Conservation (phyloP, 129 eudicot species). For the Arctium minus region DNA sequence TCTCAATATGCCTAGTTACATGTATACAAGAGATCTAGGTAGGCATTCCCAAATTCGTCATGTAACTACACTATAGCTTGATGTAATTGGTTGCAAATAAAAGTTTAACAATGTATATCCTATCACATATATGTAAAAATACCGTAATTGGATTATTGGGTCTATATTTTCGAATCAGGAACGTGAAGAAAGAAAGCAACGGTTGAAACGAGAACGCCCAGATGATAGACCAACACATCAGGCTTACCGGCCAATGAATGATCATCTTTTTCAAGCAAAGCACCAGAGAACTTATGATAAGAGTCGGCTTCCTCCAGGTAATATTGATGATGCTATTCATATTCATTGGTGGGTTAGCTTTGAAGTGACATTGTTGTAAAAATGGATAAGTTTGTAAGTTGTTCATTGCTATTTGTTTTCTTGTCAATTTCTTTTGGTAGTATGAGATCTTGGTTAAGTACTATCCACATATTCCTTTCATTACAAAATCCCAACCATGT, state of each 20-base stretch:
- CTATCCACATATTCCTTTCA: not conserved
- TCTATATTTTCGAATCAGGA: conserved; percentile 51
- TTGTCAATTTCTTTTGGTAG: not conserved
- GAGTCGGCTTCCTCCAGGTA: conserved; percentile 91
- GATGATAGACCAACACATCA: conserved; percentile 66
- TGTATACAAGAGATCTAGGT: not conserved
- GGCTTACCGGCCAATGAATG: conserved; percentile 46
- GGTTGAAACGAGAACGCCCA: conserved; percentile 74
- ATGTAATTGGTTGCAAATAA: not conserved
- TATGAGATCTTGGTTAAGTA: not conserved
- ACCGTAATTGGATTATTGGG: not conserved
- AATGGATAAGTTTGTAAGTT: not conserved
- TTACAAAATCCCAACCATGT: too few species aligned
- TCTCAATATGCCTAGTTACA: not conserved
- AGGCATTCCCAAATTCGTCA: not conserved
- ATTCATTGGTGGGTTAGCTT: not conserved
- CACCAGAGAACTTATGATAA: conserved; percentile 59
- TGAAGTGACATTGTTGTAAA: not conserved
- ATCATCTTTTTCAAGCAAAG: conserved; percentile 52
- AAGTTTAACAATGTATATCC: not conserved
- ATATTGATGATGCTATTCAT: conserved; percentile 3
- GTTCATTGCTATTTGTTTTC: not conserved
- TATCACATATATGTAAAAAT: not conserved
- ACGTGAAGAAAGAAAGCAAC: conserved; percentile 88
- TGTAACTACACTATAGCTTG: not conserved